Evolutionary conservation across 2,329 filamentous ascomycete genomes (phyloP).

Genomic region (Phoma sp.): DNA sequence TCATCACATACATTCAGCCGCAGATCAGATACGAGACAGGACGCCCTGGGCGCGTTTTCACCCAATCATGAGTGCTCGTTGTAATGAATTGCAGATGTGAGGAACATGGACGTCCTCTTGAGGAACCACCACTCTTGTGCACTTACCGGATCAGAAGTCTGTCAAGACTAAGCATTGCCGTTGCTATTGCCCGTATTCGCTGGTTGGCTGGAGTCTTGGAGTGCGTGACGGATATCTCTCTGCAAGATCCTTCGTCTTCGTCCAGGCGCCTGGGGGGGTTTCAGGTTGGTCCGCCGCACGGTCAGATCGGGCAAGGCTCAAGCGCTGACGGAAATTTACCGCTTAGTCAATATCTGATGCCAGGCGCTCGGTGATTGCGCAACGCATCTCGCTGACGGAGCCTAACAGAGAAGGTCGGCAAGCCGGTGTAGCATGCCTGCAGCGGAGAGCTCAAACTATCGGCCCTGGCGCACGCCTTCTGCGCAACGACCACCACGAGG

Average conservation of each 20-base stretch:
- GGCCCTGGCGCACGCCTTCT: conserved; percentile 22
- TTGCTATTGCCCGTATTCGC: neutral
- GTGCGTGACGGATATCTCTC: conserved; percentile 34
- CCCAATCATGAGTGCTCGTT: conserved; percentile 7
- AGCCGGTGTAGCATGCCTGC: conserved; percentile 25
- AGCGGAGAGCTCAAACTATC: conserved; percentile 24
- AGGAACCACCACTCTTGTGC: neutral
- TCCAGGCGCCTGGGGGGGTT: conserved; percentile 40
- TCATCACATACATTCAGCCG: conserved; percentile 14
- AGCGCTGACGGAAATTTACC: conserved; percentile 30
- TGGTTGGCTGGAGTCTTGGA: conserved; percentile 35
- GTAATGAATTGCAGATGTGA: neutral
- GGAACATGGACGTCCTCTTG: neutral
- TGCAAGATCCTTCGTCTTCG: conserved; percentile 40
- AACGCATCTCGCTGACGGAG: conserved; percentile 34
- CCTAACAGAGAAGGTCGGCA: conserved; percentile 19
- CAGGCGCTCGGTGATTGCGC: conserved; percentile 50
- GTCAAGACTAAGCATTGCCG: conserved; percentile 11
- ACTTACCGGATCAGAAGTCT: neutral
- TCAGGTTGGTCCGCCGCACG: conserved; percentile 40
- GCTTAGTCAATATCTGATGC: conserved; percentile 26
- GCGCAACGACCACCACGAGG: conserved; percentile 23
- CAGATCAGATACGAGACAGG: conserved; percentile 8
- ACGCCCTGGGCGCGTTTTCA: neutral
- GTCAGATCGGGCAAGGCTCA: conserved; percentile 38